Evolutionary conservation across 2,329 filamentous ascomycete genomes (phyloP).

Genomic region (Apiospora malaysiana): DNA sequence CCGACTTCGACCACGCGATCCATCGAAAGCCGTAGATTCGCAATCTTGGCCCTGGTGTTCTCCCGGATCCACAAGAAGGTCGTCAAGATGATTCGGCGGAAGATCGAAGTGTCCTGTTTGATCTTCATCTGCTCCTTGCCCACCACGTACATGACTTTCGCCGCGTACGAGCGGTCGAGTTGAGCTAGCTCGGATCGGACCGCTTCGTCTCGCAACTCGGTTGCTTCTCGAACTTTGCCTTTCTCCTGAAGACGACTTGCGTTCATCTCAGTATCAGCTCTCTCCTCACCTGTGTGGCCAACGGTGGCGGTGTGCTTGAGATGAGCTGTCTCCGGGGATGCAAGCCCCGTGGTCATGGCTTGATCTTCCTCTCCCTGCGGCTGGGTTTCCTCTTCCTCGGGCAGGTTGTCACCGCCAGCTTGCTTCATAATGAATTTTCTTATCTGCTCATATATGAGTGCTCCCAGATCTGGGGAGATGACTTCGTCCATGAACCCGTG

Average conservation of each 20-base stretch:
- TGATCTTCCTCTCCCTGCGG: slow-evolving; percentile 11
- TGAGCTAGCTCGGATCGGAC: slow-evolving; percentile 47
- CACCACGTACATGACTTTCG: slow-evolving; percentile 60
- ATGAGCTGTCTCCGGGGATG: slow-evolving; percentile 16
- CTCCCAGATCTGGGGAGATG: slow-evolving; percentile 67
- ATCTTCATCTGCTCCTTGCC: slow-evolving; percentile 69
- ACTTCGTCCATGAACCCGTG: slow-evolving; percentile 78
- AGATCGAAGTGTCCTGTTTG: slow-evolving; percentile 44
- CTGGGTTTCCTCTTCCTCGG: slow-evolving; percentile 22
- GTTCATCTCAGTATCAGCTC: slow-evolving; percentile 24
- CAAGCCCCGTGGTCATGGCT: slow-evolving; percentile 27
- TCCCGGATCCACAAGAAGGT: slow-evolving; percentile 70
- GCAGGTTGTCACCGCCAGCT: slow-evolving; percentile 28
- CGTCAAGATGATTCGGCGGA: slow-evolving; percentile 54
- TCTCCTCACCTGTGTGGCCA: neutral
- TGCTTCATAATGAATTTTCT: slow-evolving; percentile 52
- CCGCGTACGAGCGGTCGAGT: slow-evolving; percentile 50
- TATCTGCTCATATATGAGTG: slow-evolving; percentile 65
- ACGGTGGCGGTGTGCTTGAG: slow-evolving; percentile 25
- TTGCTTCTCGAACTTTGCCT: neutral
- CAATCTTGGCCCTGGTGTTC: slow-evolving; percentile 70
- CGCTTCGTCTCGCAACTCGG: slow-evolving; percentile 36
- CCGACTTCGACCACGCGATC: slow-evolving; percentile 72
- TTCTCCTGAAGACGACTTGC: slow-evolving; percentile 23
- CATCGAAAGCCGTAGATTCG: slow-evolving; percentile 63